phyloP scores from a whole-genome alignment of 208 protist species.

The Novymonas esmeraldas region DNA sequence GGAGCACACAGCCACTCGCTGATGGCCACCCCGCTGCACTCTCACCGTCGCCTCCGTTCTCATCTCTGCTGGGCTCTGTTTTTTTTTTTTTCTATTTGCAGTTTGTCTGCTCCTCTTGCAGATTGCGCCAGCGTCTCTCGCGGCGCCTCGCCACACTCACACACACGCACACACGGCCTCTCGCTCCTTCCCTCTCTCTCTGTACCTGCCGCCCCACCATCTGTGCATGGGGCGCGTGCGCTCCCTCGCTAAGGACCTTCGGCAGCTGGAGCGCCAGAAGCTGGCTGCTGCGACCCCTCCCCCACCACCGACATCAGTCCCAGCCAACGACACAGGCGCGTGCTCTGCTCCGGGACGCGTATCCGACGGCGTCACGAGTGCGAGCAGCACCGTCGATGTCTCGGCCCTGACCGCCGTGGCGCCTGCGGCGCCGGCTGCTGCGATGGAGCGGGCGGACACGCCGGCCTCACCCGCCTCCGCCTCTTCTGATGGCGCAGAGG shows the following conservation, averaged over 20 bases:
- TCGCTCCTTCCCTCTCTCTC: background rate
- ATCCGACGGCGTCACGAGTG: no score
- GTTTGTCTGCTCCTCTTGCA: background rate
- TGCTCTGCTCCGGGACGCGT: background rate
- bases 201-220: background rate
- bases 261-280: slow-evolving; percentile 29
- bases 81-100: background rate
- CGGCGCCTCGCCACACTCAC: no score
- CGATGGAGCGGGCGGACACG: no score
- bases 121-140: no score
- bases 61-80: background rate
- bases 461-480: background rate
- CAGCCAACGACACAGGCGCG: background rate
- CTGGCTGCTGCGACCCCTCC: slow-evolving; percentile 5
- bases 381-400: background rate
- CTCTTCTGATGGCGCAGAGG: slow-evolving; percentile 1
- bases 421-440: no score
- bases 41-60: no score
- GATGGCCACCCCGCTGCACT: no score
- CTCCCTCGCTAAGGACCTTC: slow-evolving; percentile 39
- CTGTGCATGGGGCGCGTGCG: slow-evolving; percentile 25
- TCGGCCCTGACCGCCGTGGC: background rate
- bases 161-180: background rate
- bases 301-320: background rate
- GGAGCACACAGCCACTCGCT: no score